A percentile compares a stretch with the other conserved stretches of the same genome.
Conservation (phyloP, 164 flowering plant genomes). For the Cinnamomum chago region DNA sequence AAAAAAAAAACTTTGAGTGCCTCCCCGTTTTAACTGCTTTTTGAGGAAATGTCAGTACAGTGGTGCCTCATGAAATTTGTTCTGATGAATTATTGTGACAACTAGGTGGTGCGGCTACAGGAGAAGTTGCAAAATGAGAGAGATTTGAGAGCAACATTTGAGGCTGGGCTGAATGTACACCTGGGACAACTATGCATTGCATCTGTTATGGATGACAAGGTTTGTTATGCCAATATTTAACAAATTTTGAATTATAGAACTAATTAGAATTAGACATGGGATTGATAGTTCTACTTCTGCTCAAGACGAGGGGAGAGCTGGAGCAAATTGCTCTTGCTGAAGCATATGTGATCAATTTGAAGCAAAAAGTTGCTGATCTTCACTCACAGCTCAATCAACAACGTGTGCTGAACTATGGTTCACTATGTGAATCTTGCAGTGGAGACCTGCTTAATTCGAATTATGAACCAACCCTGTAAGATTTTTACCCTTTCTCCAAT, state of each 20-base stretch:
- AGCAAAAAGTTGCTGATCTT: constrained; percentile 67
- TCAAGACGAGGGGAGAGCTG: constrained; percentile 62
- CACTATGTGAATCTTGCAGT: constrained; percentile 25
- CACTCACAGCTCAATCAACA: constrained; percentile 49
- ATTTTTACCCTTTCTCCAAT: neutral
- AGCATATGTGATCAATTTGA: constrained; percentile 57
- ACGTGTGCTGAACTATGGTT: constrained; percentile 27
- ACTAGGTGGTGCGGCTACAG: constrained; percentile 70
- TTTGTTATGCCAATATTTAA: constrained; percentile 22
- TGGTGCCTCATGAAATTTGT: neutral
- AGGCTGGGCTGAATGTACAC: constrained; percentile 53
- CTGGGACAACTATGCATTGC: constrained; percentile 26
- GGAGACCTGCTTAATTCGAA: constrained; percentile 23
- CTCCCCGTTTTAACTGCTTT: neutral
- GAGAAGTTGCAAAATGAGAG: constrained; percentile 73
- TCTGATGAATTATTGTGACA: constrained; percentile 7
- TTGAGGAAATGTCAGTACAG: neutral
- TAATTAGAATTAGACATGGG: constrained; percentile 1
- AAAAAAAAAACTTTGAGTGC: neutral
- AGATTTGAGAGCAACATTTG: constrained; percentile 56
- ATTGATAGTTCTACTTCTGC: constrained; percentile 17
- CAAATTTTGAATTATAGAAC: neutral
- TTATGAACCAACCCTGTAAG: constrained; percentile 37
- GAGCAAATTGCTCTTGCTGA: constrained; percentile 63
- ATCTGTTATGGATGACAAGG: constrained; percentile 57